phyloP scores from a whole-genome alignment of 2,329 filamentous ascomycete genomes.

The Calonectria leucothoes region DNA sequence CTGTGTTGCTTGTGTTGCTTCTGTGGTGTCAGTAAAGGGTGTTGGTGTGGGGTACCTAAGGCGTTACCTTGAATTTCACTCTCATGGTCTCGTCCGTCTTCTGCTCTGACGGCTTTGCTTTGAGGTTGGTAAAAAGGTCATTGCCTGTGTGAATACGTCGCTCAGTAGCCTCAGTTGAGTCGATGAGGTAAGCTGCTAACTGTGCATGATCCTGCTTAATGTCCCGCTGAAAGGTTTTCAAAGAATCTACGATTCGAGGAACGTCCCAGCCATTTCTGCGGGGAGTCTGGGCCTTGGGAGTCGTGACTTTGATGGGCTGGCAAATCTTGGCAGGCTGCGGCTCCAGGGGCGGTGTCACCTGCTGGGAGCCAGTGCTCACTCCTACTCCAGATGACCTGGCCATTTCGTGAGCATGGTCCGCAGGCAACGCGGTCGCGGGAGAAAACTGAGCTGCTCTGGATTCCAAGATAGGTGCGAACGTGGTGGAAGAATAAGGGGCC shows the following conservation, averaged over 20 bases:
- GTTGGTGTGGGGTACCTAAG: not conserved
- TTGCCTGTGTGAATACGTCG: conserved; percentile 54
- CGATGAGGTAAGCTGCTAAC: conserved; percentile 58
- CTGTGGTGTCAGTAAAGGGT: conserved; percentile 28
- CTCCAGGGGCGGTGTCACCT: conserved; percentile 38
- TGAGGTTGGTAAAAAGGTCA: conserved; percentile 62
- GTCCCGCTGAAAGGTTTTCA: conserved; percentile 55
- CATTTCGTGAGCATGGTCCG: conserved; percentile 38
- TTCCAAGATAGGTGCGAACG: not conserved
- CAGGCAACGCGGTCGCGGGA: conserved; percentile 17
- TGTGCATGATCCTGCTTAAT: conserved; percentile 59
- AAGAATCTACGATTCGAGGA: conserved; percentile 54
- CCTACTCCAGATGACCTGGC: conserved; percentile 34
- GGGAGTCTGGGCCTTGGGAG: conserved; percentile 37
- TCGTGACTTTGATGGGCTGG: conserved; percentile 23
- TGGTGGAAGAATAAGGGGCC: not conserved
- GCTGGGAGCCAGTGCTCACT: conserved; percentile 35
- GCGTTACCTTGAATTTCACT: conserved; percentile 62
- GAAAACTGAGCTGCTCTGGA: not conserved
- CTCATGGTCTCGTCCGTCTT: conserved; percentile 55
- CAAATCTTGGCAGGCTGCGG: conserved; percentile 22
- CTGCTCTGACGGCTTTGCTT: conserved; percentile 49
- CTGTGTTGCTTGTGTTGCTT: conserved; percentile 53
- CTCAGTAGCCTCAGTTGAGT: conserved; percentile 55
- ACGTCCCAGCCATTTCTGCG: conserved; percentile 53